phyloP scores from a whole-genome alignment of 1,139 yeast species.

The Pichia sorboxylosa region DNA sequence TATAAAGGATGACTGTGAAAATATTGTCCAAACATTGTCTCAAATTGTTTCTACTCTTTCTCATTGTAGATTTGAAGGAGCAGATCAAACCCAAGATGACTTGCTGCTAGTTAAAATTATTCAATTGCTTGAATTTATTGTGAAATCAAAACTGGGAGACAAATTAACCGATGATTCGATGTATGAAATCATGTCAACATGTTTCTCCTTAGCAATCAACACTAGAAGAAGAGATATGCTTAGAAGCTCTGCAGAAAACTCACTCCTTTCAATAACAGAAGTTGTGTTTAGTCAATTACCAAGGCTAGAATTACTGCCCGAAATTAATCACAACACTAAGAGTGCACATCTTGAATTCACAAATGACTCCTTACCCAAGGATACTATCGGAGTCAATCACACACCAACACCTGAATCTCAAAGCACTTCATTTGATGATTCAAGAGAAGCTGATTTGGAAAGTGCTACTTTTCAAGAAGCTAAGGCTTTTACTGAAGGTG shows the following conservation, averaged over 20 bases:
- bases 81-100: conserved; percentile 88
- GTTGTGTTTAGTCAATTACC: conserved; percentile 54
- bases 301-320: conserved; percentile 31
- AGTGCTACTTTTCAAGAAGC: background rate
- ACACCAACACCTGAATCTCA: conserved; percentile 6
- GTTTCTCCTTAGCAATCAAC: conserved; percentile 85
- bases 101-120: conserved; percentile 79
- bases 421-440: background rate
- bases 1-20: conserved; percentile 32
- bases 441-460: background rate
- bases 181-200: conserved; percentile 83
- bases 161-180: conserved; percentile 70
- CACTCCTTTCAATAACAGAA: conserved; percentile 61
- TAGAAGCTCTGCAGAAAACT: conserved; percentile 80
- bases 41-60: conserved; percentile 70
- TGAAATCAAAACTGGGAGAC: conserved; percentile 53
- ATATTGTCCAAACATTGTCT: conserved; percentile 42
- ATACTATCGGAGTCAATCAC: conserved; percentile 22
- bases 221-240: conserved; percentile 84
- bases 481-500: background rate
- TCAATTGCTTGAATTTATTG: conserved; percentile 56
- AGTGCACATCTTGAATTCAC: conserved; percentile 19
- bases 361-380: conserved; percentile 20
- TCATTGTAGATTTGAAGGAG: conserved; percentile 92
- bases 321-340: conserved; percentile 22